Evolutionary conservation across 2,329 filamentous ascomycete species (phyloP).

Genomic region (Daldinia eschscholtzii): DNA sequence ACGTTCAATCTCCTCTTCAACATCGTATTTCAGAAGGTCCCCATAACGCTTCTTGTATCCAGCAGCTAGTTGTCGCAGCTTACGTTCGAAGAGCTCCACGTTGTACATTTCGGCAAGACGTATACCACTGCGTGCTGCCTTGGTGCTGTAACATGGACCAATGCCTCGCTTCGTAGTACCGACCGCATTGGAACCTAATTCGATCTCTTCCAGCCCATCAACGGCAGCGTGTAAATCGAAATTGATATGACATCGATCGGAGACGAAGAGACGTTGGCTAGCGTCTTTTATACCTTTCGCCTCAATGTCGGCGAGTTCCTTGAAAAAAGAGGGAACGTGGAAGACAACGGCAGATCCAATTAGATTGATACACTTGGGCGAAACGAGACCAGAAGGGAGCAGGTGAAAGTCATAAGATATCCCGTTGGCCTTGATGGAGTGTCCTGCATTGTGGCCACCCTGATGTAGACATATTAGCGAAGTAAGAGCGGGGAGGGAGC

Average conservation of each 20-base stretch:
- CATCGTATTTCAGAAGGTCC: slow-evolving; percentile 72
- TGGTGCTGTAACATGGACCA: slow-evolving; percentile 60
- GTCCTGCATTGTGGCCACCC: slow-evolving; percentile 33
- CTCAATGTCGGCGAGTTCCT: slow-evolving; percentile 24
- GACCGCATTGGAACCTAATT: slow-evolving; percentile 15
- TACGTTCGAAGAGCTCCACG: slow-evolving; percentile 7
- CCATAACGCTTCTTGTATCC: slow-evolving; percentile 76
- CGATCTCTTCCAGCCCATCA: slow-evolving; percentile 29
- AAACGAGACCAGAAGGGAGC: slow-evolving; percentile 67
- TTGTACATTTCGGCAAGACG: slow-evolving; percentile 49
- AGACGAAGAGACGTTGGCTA: slow-evolving; percentile 11
- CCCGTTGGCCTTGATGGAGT: slow-evolving; percentile 30
- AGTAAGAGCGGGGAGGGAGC: background rate
- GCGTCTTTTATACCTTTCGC: slow-evolving; percentile 20
- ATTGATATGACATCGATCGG: slow-evolving; percentile 19
- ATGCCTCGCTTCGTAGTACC: slow-evolving; percentile 38
- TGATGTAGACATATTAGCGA: background rate
- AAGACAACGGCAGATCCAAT: slow-evolving; percentile 57
- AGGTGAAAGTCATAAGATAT: slow-evolving; percentile 56
- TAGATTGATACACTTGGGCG: slow-evolving; percentile 68
- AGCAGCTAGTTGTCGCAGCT: slow-evolving; percentile 6
- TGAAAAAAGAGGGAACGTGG: slow-evolving; percentile 26
- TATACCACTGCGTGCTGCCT: slow-evolving; percentile 74
- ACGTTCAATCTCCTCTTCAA: slow-evolving; percentile 74
- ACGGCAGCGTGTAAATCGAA: slow-evolving; percentile 29